Evolutionary conservation across 176 grass and related monocot species (phyloP).

Genomic region (Areca catechu): DNA sequence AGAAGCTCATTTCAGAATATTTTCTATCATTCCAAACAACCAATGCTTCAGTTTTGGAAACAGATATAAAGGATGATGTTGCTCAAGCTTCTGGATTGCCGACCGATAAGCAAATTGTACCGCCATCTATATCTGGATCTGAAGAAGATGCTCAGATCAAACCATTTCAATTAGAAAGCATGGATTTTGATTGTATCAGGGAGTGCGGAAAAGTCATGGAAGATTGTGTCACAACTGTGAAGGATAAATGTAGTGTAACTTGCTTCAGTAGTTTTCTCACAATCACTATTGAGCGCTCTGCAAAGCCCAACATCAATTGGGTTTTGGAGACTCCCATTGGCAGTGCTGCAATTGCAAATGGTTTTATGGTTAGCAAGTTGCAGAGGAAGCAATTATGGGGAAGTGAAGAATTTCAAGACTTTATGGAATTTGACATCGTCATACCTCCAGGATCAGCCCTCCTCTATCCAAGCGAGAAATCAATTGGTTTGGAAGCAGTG

Average conservation of each 20-base stretch:
- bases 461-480: conserved; percentile 65
- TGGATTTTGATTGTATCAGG: conserved; percentile 9
- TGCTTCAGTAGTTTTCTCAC: conserved; percentile 44
- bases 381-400: conserved; percentile 55
- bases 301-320: conserved; percentile 76
- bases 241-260: conserved; percentile 48
- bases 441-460: conserved; percentile 59
- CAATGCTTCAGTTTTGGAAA: too few relatives aligned
- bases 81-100: too few relatives aligned
- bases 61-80: too few relatives aligned
- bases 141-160: too few relatives aligned
- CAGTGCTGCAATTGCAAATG: conserved; percentile 37
- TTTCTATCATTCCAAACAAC: too few relatives aligned
- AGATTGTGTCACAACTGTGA: conserved; percentile 7
- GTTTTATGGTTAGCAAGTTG: conserved; percentile 54
- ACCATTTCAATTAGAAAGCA: not conserved
- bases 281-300: conserved; percentile 52
- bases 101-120: too few relatives aligned
- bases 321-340: conserved; percentile 42
- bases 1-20: too few relatives aligned
- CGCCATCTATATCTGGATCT: too few relatives aligned
- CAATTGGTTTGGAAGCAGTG: conserved; percentile 49
- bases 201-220: conserved; percentile 24
- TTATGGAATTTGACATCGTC: conserved; percentile 59
- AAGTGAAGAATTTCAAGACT: conserved; percentile 35